A percentile compares a stretch with the other conserved stretches of the same genome.
phyloP scores from a whole-genome alignment of 2,329 filamentous ascomycete genomes.

The Scopulariopsis brevicaulis region DNA sequence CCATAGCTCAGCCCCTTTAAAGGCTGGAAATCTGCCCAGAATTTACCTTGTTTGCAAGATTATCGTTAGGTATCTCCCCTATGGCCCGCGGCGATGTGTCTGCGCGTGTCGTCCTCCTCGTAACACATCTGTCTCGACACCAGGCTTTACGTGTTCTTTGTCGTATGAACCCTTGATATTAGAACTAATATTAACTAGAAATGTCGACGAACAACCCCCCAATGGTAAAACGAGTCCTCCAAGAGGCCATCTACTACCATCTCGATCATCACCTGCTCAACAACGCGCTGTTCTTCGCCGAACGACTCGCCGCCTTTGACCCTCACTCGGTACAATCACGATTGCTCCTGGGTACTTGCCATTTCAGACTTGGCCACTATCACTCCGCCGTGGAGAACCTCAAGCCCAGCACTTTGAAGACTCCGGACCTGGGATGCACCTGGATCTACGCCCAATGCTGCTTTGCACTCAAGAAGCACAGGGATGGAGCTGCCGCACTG shows the following conservation, averaged over 20 bases:
- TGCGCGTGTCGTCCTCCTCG: background rate
- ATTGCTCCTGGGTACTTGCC: slow-evolving; percentile 75
- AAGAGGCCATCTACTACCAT: slow-evolving; percentile 49
- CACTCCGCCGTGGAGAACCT: slow-evolving; percentile 79
- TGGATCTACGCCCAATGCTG: slow-evolving; percentile 90
- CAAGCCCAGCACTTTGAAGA: slow-evolving; percentile 58
- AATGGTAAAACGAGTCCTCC: background rate
- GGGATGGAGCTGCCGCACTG: slow-evolving; percentile 71
- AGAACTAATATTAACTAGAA: background rate
- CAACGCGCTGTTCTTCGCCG: slow-evolving; percentile 89
- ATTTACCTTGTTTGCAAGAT: background rate
- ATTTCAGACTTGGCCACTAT: slow-evolving; percentile 70
- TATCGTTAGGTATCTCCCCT: background rate
- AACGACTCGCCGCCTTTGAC: slow-evolving; percentile 76
- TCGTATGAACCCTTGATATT: background rate
- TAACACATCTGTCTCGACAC: background rate
- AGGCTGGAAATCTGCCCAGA: background rate
- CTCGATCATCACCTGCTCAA: slow-evolving; percentile 84
- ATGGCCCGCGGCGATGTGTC: background rate
- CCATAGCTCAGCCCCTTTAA: background rate
- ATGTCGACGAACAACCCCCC: background rate
- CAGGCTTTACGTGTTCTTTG: background rate
- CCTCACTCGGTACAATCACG: slow-evolving; percentile 67
- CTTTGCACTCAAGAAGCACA: slow-evolving; percentile 63
- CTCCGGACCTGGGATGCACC: slow-evolving; percentile 71